Evolutionary conservation across 2,329 filamentous ascomycete genomes (phyloP).

Genomic region (Xylariaceae sp.): DNA sequence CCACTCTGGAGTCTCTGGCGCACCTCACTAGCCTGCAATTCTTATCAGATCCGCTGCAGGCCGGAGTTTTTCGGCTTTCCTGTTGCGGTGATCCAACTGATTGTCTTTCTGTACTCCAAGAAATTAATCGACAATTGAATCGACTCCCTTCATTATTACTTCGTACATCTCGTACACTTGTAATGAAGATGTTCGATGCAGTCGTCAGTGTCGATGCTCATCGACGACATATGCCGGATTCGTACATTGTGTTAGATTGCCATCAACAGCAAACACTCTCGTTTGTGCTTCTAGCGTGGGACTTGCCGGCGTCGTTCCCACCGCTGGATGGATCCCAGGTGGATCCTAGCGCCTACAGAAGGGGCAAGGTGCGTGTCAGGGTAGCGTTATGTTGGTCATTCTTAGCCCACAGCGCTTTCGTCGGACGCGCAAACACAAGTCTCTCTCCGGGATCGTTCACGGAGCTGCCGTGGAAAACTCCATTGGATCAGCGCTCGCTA

Average conservation of each 20-base stretch:
- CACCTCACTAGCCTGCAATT: too few relatives aligned
- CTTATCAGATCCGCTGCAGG: too few relatives aligned
- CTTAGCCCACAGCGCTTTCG: background rate
- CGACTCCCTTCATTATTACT: too few relatives aligned
- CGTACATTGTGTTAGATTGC: background rate
- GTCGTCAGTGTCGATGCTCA: background rate
- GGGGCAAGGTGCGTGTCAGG: background rate
- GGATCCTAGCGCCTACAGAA: background rate
- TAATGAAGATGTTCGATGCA: background rate
- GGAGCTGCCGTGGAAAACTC: too few relatives aligned
- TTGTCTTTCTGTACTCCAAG: too few relatives aligned
- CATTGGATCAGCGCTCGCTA: too few relatives aligned
- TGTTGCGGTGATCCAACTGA: too few relatives aligned
- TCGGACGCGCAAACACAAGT: too few relatives aligned
- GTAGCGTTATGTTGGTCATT: background rate
- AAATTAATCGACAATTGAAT: too few relatives aligned
- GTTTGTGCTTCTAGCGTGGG: background rate
- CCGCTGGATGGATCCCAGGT: background rate
- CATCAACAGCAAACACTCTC: background rate
- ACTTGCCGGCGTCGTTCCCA: background rate
- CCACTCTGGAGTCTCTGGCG: too few relatives aligned
- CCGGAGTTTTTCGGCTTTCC: too few relatives aligned
- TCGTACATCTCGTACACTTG: background rate
- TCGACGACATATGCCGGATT: background rate
- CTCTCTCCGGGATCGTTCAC: too few relatives aligned